Evolutionary conservation across 2,329 filamentous ascomycete species (phyloP), one percentile per base, ranked within the genome.

Genomic region (Aureobasidium vineae): DNA sequence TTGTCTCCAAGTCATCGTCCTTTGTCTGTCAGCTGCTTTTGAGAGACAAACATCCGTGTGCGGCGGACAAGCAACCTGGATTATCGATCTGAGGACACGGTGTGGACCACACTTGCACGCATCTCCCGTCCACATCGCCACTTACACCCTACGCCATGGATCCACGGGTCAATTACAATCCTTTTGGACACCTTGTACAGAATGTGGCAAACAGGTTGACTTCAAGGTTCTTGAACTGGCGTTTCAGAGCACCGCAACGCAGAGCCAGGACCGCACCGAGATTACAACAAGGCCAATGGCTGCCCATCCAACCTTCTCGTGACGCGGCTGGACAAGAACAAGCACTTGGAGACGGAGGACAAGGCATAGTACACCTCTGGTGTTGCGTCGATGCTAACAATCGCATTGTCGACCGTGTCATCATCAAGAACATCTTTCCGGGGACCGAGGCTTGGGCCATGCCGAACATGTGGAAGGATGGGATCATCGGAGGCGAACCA

Each of bases 381-480:
- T 28, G 26, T 36, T 60, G 41, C 16, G 13, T 47, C 10, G 56
- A 60, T 23, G 41, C 41, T 10, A 47, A 60, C 19, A 47, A 60
- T 19, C 16, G 41, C 19, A 15, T 60, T 11, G 33, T 60, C 41
- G 56, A 60, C n/a, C 38, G 56, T 7, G 56, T 60, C 19, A 23
- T 60, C 28, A 40, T 60, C 40, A 60, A 60, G 28, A 41, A 60
- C 36, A 21, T 31, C 28, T 33, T 45, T 45, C 56, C 56, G 8
- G 56, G 56, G 2, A 60, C 36, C 15, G 26, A 26, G 19, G 28
- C 56, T 21, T 60, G 38, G 40, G 26, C 19, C 5, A 1, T 41
- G 6, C 26, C 40, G 1, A 33, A 7, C 16, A 31, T 33, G 36
- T 60, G 56, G 56, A 26, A 41, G 11, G 26, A 60, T 8, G 26